Base-by-base conservation (phyloP, 108 stramenopile genomes). In the Cyclotella atomus region DNA sequence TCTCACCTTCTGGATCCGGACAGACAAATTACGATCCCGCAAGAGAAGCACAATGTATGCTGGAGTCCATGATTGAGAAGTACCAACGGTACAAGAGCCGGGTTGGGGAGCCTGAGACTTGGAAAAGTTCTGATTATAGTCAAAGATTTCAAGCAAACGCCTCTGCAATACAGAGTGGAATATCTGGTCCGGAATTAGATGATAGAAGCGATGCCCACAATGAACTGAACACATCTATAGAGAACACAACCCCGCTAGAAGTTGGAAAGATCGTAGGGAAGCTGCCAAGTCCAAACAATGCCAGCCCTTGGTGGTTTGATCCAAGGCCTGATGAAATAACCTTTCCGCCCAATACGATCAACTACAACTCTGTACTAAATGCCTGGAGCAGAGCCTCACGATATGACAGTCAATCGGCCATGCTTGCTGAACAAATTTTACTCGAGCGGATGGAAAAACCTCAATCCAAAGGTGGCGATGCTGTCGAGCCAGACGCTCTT, bases 401-500 rank as follows among this genome's bases (percentile, higher is more conserved):
- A 19, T 79, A 78, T 25, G 77, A 82, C 35, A 32, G 71, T 21
- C 38, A 74, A 5, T 35, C 81, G 3, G 81, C 81, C 19, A 19
- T 68, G 12, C 81, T 77, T n/a, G 81, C 81, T 0, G 81, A 82
- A 46, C 14, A 68, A 9, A 73, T 82, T 45, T 63, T 82, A 19
- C 50, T 82, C 6, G 71, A 82, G 27, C 59, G 77, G 30, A 82
- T 82, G 81, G 81, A 81, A 43, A 43, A 35, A 27, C 61, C 72
- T 8, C 29, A 30, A 21, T 63, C 66, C 2, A 72, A 83, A 27
- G 83, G 87, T 29, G 87, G 85, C 2, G 86, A 85, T 62, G 86
- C 84, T 19, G 87, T 89, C 2, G 81, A 85, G 63, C 91, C 89
- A 5, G 89, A 90, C 78, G 83, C 84, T 5, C 56, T 90, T 29